phyloP scores from a whole-genome alignment of 2,329 filamentous ascomycete genomes.

The Cladosporium sp. region DNA sequence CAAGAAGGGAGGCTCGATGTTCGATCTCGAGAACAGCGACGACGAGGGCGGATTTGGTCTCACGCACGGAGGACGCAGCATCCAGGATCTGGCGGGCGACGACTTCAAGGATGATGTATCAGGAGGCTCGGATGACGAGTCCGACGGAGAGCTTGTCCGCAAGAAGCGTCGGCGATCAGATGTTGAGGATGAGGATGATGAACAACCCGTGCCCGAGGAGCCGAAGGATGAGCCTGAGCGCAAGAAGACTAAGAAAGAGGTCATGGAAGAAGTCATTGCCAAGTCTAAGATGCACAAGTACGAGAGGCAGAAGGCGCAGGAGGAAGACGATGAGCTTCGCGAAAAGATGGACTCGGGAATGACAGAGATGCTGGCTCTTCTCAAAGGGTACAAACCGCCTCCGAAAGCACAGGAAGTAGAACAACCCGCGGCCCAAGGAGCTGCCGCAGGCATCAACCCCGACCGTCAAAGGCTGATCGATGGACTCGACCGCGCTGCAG shows the following conservation, averaged over 20 bases:
- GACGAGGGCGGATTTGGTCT: slow-evolving; percentile 51
- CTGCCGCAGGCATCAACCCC: slow-evolving; percentile 50
- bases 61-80: slow-evolving; percentile 68
- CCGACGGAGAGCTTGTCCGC: slow-evolving; percentile 34
- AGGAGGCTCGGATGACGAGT: slow-evolving; percentile 36
- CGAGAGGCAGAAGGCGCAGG: slow-evolving; percentile 86
- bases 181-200: slow-evolving; percentile 44
- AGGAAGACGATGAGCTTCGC: slow-evolving; percentile 85
- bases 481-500: slow-evolving; percentile 59
- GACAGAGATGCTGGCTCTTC: slow-evolving; percentile 67
- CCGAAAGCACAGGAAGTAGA: slow-evolving; percentile 18
- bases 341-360: slow-evolving; percentile 82
- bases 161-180: slow-evolving; percentile 37
- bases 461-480: slow-evolving; percentile 59
- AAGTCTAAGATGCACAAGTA: slow-evolving; percentile 97
- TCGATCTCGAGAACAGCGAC: slow-evolving; percentile 85
- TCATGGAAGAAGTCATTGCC: slow-evolving; percentile 96
- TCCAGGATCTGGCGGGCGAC: slow-evolving; percentile 75
- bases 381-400: slow-evolving; percentile 53
- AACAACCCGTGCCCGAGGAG: slow-evolving; percentile 40
- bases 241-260: slow-evolving; percentile 83
- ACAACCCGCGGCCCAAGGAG: slow-evolving; percentile 24
- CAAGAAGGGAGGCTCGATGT: slow-evolving; percentile 73
- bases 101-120: slow-evolving; percentile 53
- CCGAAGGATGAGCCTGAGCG: slow-evolving; percentile 58